Evolutionary conservation across 371 early-diverging fungal genomes (phyloP).

Genomic region (Fennellomyces sp.): DNA sequence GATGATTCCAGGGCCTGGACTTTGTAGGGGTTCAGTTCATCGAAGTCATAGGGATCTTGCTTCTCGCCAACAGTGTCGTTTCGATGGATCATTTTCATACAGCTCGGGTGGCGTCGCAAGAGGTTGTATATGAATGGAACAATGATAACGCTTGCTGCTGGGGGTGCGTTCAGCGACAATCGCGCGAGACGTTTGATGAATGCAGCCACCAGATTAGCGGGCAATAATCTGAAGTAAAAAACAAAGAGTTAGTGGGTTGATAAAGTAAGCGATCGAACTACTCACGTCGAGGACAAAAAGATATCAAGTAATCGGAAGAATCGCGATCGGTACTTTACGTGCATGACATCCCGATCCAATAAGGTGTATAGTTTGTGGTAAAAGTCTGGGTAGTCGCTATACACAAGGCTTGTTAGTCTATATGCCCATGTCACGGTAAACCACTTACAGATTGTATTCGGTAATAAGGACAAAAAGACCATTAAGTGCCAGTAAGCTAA

Average conservation of each 20-base stretch:
- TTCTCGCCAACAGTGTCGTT: conserved; percentile 33
- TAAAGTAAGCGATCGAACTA: neutral
- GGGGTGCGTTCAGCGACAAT: conserved; percentile 81
- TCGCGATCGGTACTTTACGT: conserved; percentile 90
- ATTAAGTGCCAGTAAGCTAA: conserved; percentile 90
- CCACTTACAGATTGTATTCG: conserved; percentile 83
- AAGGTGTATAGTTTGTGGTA: conserved; percentile 90
- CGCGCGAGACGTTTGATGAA: conserved; percentile 92
- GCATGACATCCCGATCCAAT: conserved; percentile 84
- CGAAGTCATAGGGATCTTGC: conserved; percentile 71
- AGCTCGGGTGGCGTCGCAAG: conserved; percentile 86
- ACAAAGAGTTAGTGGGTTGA: neutral
- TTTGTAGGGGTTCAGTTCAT: conserved; percentile 76
- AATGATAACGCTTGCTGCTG: conserved; percentile 79
- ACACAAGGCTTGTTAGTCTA: neutral
- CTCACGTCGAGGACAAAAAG: conserved; percentile 86
- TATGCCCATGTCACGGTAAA: neutral
- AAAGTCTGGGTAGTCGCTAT: conserved; percentile 94
- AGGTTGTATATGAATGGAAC: conserved; percentile 92
- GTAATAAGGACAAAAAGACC: conserved; percentile 90
- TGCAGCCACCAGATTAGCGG: conserved; percentile 86
- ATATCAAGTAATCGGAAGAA: conserved; percentile 88
- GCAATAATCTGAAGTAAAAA: conserved; percentile 66
- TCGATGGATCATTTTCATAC: conserved; percentile 85
- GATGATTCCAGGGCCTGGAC: conserved; percentile 85